Base-by-base conservation (phyloP, 495 filamentous ascomycete genomes). In the Talaromyces proteolyticus region DNA sequence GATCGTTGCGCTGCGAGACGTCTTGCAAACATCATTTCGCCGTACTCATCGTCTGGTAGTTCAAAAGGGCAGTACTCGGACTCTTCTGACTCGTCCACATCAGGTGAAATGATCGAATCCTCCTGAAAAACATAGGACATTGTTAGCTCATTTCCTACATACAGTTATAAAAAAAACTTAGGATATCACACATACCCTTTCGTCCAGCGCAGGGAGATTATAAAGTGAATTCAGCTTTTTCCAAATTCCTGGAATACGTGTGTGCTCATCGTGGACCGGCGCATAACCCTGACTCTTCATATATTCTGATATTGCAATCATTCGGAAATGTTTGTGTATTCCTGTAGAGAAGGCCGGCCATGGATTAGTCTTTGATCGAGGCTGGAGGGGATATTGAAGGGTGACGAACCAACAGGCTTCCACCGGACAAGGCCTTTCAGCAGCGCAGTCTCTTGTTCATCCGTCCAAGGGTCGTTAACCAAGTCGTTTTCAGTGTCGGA, bases 321-420 rank as follows among this genome's bases (percentile, higher is more conserved):
- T 92, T 19, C 89, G 88, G 64, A 98, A 97, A 68, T 97, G 91
- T 67, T 94, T 97, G 72, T 98, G 92, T 74, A 98, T 85, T 44
- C 92, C 92, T 96, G 26, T 14, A 20, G 45, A 52, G 53, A 45
- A 53, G 56, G n/a, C n/a, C n/a, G n/a, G n/a, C 39, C 43, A 53
- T 43, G 42, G 36, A n/a, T 20, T 20, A 41, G 6, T 41, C 16
- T 20, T 17, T 7, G 8, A 20, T 14, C 18, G 11, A 17, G 14
- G n/a, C 38, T n/a, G 38, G 6, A 10, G 16, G 44, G 19, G 29
- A 43, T 36, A 25, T 29, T 34, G 34, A 43, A 11, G 34, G 11
- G 43, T 41, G 53, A 73, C 75, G 62, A 61, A 91, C 92, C 93
- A 53, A 91, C 90, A 37, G 93, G 93, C 61, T 98, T 98, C 84